Evolutionary conservation across 805 yeast genomes (phyloP).

Genomic region (Martiniozyma abietophila): DNA sequence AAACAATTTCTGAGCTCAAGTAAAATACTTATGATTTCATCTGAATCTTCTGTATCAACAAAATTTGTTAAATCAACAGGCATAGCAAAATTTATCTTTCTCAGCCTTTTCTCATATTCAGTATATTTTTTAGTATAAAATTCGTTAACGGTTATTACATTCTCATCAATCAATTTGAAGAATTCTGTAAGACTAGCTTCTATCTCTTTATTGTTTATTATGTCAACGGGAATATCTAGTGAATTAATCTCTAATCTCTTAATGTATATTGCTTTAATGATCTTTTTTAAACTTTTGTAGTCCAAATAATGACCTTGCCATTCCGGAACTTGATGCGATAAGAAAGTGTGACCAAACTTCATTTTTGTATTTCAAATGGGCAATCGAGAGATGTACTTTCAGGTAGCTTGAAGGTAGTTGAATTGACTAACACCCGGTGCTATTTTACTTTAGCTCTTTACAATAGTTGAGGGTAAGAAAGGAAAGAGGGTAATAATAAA

Average conservation of each 20-base stretch:
- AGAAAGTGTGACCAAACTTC: constrained; percentile 77
- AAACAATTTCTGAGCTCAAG: constrained; percentile 68
- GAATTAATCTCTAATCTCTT: constrained; percentile 29
- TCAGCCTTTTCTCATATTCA: constrained; percentile 67
- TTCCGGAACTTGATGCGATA: constrained; percentile 86
- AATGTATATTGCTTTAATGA: constrained; percentile 54
- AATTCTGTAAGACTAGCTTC: constrained; percentile 49
- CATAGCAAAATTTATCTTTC: constrained; percentile 34
- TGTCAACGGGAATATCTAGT: constrained; percentile 22
- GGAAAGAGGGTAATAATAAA: too few species aligned
- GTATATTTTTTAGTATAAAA: constrained; percentile 65
- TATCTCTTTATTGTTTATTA: constrained; percentile 33
- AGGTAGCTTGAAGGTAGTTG: too few species aligned
- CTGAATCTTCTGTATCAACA: constrained; percentile 43
- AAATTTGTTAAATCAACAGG: constrained; percentile 12
- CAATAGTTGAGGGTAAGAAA: too few species aligned
- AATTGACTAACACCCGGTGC: too few species aligned
- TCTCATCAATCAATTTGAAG: constrained; percentile 70
- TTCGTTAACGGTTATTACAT: constrained; percentile 71
- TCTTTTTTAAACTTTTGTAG: constrained; percentile 75
- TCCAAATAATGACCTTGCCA: constrained; percentile 81
- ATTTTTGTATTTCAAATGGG: too few species aligned
- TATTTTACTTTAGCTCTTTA: too few species aligned
- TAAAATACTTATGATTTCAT: constrained; percentile 56
- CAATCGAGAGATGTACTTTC: too few species aligned